Evolutionary conservation across 352 stramenopile genomes (phyloP), one percentile per base, ranked within the genome.

Genomic region (Aphanomyces cochlioides): DNA sequence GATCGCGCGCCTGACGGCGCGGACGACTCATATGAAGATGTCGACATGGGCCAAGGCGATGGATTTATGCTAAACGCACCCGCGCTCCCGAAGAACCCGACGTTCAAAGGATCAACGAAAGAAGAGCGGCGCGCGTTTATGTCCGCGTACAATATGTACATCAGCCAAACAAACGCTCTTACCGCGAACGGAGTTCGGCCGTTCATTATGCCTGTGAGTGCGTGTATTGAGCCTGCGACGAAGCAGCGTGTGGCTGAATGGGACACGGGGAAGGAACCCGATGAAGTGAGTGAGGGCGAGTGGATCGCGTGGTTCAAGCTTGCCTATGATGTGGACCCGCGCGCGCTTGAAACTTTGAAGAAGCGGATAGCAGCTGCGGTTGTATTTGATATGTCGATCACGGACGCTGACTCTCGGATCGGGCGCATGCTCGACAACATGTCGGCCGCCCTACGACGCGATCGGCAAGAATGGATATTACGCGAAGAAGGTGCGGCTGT

Each of bases 201-300:
- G 45, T 53, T 53, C 45, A 2, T 53, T 53, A 53, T 53, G 45
- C n/a, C 45, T 19, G 45, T 53, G 45, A 53, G 45, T 15, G 45
- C n/a, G 2, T 53, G 45, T 2, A 53, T 2, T 2, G 45, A 53
- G n/a, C 45, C 45, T 53, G 45, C 45, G 45, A 53, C 45, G 2
- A 53, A 53, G 45, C 45, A 53, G n/a, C 45, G 45, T 53, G n/a
- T 53, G 13, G 45, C 45, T 19, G 45, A 53, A 53, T 53, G 45
- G 45, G 45, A 28, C 28, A 28, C 2, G 28, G 28, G 2, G 28
- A 28, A 28, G 2, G 2, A 28, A 2, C 28, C 28, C 28, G 28
- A 28, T 28, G 28, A 28, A 28, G 28, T 28, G 28, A 2, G 1
- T 28, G 28, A 28, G 2, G 45, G 45, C 45, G 45, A 53, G 1